A percentile compares a stretch with the other conserved stretches of the same genome.
These are phyloP conservation scores for Paxillus ammoniavirescens DNA, from an alignment of 768 basidiomycete species.

Conservation along the genomic window DNA sequence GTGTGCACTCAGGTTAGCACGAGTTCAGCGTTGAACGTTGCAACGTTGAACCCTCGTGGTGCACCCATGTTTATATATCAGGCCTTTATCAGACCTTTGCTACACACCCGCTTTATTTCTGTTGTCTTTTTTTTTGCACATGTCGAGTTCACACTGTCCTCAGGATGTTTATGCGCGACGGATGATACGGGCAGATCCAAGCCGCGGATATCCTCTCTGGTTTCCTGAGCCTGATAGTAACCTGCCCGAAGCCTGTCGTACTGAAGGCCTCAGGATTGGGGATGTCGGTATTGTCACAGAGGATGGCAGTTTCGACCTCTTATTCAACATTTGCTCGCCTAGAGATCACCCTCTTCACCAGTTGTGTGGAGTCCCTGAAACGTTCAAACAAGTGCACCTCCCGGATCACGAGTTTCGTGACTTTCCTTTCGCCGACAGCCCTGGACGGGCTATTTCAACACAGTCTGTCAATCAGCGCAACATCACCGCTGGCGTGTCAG, in stretches of 20 bases:
- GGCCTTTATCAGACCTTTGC: too few relatives aligned
- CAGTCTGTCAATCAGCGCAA: too few relatives aligned
- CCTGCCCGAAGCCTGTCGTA: conserved; percentile 23
- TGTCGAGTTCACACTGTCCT: too few relatives aligned
- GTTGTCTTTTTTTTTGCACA: too few relatives aligned
- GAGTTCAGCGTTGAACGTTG: too few relatives aligned
- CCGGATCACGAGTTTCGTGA: not conserved
- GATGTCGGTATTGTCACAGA: conserved; percentile 39
- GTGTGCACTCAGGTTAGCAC: too few relatives aligned
- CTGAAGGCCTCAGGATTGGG: conserved; percentile 34
- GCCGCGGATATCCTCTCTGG: conserved; percentile 37
- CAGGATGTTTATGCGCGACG: conserved; percentile 18
- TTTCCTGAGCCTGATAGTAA: conserved; percentile 29
- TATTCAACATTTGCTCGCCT: conserved; percentile 38
- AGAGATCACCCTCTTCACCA: conserved; percentile 29
- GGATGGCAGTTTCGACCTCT: conserved; percentile 35
- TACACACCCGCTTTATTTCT: too few relatives aligned
- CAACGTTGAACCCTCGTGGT: too few relatives aligned
- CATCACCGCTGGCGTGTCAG: too few relatives aligned
- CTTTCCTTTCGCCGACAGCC: not conserved
- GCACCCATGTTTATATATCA: too few relatives aligned
- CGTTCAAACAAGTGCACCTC: conserved; percentile 25
- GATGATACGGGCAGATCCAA: conserved; percentile 15
- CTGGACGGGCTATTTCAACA: too few relatives aligned
- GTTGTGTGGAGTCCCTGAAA: conserved; percentile 27